Conservation (phyloP, 768 basidiomycete genomes). For the Amanita fuliginea region DNA sequence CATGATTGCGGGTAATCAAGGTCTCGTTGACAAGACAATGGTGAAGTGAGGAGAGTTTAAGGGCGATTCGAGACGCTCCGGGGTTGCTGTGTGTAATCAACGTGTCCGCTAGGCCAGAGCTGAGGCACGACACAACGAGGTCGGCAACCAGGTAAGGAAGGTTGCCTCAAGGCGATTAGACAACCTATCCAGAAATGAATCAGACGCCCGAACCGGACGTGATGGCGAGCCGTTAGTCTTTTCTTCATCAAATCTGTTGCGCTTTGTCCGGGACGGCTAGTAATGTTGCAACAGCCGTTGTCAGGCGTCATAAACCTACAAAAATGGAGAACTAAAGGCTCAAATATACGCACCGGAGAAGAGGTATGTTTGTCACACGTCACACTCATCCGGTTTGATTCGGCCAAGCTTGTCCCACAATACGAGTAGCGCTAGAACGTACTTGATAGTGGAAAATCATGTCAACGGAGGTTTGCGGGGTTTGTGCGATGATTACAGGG, state of each 20-base stretch:
- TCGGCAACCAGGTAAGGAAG: constrained; percentile 48
- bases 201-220: constrained; percentile 4
- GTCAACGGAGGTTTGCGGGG: background rate
- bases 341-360: background rate
- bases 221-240: background rate
- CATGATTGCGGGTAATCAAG: constrained; percentile 19
- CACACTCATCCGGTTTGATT: no score
- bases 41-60: constrained; percentile 11
- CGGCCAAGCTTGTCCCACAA: no score
- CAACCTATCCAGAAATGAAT: constrained; percentile 5
- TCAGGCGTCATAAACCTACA: background rate
- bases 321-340: background rate
- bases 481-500: background rate
- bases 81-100: constrained; percentile 37
- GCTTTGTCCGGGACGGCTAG: background rate
- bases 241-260: background rate
- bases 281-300: background rate
- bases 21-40: constrained; percentile 10
- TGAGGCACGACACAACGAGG: constrained; percentile 40
- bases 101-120: constrained; percentile 37
- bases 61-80: constrained; percentile 28
- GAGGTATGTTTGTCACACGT: background rate
- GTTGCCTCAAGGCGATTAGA: constrained; percentile 23
- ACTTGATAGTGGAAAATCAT: background rate
- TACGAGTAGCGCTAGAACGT: background rate